Percentiles rank a stretch among this genome's conserved stretches.
Evolutionary conservation across 345 rosid genomes (phyloP).

Genomic region (Cardiospermum halicacabum): DNA sequence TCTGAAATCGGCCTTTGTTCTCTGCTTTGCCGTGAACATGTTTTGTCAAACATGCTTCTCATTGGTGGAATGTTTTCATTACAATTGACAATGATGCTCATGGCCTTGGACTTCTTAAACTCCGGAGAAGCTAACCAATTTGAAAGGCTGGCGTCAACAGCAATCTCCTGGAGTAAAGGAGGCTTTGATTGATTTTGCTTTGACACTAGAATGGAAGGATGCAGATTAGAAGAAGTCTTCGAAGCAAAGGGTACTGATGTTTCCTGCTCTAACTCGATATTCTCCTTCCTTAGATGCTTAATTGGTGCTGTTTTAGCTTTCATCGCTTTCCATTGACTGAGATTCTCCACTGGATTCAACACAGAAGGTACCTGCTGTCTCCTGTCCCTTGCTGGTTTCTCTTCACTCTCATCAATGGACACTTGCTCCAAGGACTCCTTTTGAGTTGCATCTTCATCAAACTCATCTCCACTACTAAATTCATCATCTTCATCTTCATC

Average conservation of each 20-base stretch:
- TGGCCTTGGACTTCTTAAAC: slow-evolving; percentile 8
- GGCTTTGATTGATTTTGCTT: slow-evolving; percentile 30
- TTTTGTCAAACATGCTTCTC: slow-evolving; percentile 16
- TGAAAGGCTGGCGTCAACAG: slow-evolving; percentile 76
- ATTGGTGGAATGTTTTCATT: slow-evolving; percentile 18
- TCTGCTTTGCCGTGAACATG: slow-evolving; percentile 24
- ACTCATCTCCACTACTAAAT: slow-evolving; percentile 11
- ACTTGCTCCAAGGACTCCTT: slow-evolving; percentile 10
- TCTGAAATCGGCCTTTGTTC: slow-evolving; percentile 28
- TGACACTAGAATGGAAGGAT: slow-evolving; percentile 7
- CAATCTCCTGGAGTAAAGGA: slow-evolving; percentile 34
- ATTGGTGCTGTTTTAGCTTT: slow-evolving; percentile 51
- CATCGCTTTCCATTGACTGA: slow-evolving; percentile 74
- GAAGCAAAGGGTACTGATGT: slow-evolving; percentile 6
- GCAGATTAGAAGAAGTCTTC: slow-evolving; percentile 11
- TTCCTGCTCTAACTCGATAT: slow-evolving; percentile 28
- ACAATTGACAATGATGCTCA: slow-evolving; percentile 6
- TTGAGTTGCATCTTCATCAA: slow-evolving; percentile 19
- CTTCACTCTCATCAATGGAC: slow-evolving; percentile 13
- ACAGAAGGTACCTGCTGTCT: slow-evolving; percentile 48
- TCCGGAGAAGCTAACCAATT: slow-evolving; percentile 50
- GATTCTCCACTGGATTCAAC: slow-evolving; percentile 76
- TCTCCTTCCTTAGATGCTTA: slow-evolving; percentile 53
- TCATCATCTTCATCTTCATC: slow-evolving; percentile 17
- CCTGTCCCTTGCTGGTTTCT: slow-evolving; percentile 30